phyloP scores from a whole-genome alignment of 1,284 basidiomycete genomes.

The Cryptococcus depauperatus region DNA sequence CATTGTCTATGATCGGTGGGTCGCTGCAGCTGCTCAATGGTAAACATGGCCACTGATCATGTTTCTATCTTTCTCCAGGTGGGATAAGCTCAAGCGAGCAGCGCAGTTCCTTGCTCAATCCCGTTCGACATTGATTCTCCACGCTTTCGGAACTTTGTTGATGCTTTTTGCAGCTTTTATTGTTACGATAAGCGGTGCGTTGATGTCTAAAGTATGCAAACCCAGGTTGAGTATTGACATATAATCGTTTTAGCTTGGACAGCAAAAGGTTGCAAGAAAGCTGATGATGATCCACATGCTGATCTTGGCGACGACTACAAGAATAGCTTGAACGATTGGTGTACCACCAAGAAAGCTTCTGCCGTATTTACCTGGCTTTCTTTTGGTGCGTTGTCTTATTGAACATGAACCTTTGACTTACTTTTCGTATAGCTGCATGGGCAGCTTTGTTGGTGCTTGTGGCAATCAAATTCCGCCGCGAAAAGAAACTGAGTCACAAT shows the following conservation, averaged over 20 bases:
- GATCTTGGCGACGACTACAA: slow-evolving; percentile 62
- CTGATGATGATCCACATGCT: slow-evolving; percentile 62
- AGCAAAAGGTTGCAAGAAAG: slow-evolving; percentile 65
- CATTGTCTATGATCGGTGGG: slow-evolving; percentile 68
- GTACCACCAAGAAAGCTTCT: slow-evolving; percentile 78
- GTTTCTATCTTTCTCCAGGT: slow-evolving; percentile 14
- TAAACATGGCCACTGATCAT: neutral
- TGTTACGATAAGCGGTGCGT: slow-evolving; percentile 32
- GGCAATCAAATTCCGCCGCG: slow-evolving; percentile 29
- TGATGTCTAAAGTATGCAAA: neutral
- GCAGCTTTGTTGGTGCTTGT: slow-evolving; percentile 27
- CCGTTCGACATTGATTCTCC: slow-evolving; percentile 70
- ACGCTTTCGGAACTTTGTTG: slow-evolving; percentile 56
- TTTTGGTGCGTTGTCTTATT: slow-evolving; percentile 2
- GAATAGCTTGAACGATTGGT: slow-evolving; percentile 65
- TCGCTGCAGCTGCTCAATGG: too few species aligned
- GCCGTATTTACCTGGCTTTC: slow-evolving; percentile 71
- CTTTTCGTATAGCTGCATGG: slow-evolving; percentile 20
- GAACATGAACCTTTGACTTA: neutral
- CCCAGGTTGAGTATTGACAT: neutral
- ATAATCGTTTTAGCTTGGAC: slow-evolving; percentile 24
- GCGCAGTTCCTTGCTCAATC: slow-evolving; percentile 71
- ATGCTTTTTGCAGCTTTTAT: slow-evolving; percentile 63
- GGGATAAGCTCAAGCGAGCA: slow-evolving; percentile 63
- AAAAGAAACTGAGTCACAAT: slow-evolving; percentile 14